phyloP scores from a whole-genome alignment of 495 filamentous ascomycete species.

The Penicillium soppii region DNA sequence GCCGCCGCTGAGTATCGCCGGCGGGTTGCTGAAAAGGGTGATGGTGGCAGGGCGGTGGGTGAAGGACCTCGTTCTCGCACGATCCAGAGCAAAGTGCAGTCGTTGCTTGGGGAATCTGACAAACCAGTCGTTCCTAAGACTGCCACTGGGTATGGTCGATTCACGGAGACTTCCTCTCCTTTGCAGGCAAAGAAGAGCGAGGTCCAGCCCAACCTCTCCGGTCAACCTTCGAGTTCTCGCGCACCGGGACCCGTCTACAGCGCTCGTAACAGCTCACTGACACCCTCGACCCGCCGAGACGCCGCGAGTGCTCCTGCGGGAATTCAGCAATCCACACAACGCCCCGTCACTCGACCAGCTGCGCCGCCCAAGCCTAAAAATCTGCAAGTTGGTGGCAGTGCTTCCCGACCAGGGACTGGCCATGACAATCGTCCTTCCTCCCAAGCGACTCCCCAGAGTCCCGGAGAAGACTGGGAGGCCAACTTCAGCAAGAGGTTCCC shows the following conservation, averaged over 20 bases:
- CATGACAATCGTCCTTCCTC: conserved; percentile 21
- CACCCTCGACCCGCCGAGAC: conserved; percentile 15
- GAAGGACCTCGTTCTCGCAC: conserved; percentile 61
- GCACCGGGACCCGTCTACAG: conserved; percentile 22
- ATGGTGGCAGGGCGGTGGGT: conserved; percentile 46
- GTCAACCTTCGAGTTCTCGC: conserved; percentile 11
- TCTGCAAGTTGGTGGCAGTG: conserved; percentile 45
- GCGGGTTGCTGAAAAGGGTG: conserved; percentile 65
- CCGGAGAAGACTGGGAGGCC: conserved; percentile 61
- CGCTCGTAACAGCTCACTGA: conserved; percentile 11
- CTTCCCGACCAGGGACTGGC: conserved; percentile 20
- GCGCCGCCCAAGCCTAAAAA: conserved; percentile 64
- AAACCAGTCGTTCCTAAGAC: conserved; percentile 64
- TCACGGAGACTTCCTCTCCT: conserved; percentile 56
- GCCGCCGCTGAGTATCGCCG: conserved; percentile 90
- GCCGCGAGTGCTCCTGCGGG: conserved; percentile 18
- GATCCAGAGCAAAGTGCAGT: conserved; percentile 89
- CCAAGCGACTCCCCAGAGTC: conserved; percentile 23
- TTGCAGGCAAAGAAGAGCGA: conserved; percentile 43
- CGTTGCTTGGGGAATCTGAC: conserved; percentile 75
- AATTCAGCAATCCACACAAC: conserved; percentile 21
- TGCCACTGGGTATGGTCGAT: conserved; percentile 86
- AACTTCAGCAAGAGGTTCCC: conserved; percentile 84
- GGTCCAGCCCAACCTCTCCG: conserved; percentile 1
- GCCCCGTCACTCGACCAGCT: conserved; percentile 38